Percentiles rank a stretch among this genome's conserved stretches.
Evolutionary conservation across 306 rosid species (phyloP).

Genomic region (Quercus rubra): DNA sequence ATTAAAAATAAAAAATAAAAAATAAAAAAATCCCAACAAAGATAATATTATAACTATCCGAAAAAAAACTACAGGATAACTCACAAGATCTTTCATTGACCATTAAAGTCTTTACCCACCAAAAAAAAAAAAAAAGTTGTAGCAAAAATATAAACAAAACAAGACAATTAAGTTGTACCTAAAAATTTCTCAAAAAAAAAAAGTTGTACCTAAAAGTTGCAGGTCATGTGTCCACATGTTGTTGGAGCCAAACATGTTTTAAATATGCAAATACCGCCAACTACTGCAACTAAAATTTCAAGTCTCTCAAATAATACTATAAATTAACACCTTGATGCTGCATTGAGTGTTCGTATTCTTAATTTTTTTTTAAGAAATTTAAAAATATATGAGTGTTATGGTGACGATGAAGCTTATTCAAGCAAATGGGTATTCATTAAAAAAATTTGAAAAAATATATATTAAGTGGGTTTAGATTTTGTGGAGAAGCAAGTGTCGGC

Average conservation of each 20-base stretch:
- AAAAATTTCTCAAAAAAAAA: constrained; percentile 11
- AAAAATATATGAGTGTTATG: not conserved
- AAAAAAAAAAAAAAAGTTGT: not conserved
- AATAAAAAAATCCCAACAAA: not conserved
- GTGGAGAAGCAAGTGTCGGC: constrained; percentile 47
- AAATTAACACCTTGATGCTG: not conserved
- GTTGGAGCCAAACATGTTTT: constrained; percentile 33
- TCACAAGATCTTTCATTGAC: not conserved
- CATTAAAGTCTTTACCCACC: not conserved
- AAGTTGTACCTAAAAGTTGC: constrained; percentile 51
- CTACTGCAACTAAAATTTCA: constrained; percentile 45
- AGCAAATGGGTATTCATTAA: not conserved
- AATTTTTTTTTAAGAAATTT: not conserved
- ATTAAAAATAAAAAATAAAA: too few relatives aligned
- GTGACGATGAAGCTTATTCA: constrained; percentile 4
- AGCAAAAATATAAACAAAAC: constrained; percentile 32
- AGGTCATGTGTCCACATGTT: constrained; percentile 8
- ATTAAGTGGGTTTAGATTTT: not conserved
- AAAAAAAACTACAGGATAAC: constrained; percentile 9
- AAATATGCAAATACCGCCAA: constrained; percentile 34
- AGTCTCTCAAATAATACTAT: constrained; percentile 14
- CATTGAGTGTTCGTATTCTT: too few relatives aligned
- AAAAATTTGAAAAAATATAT: not conserved
- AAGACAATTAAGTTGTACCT: constrained; percentile 51
- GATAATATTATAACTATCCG: constrained; percentile 21